Conservation (phyloP, 805 yeast species). For the Candida multigemmis region DNA sequence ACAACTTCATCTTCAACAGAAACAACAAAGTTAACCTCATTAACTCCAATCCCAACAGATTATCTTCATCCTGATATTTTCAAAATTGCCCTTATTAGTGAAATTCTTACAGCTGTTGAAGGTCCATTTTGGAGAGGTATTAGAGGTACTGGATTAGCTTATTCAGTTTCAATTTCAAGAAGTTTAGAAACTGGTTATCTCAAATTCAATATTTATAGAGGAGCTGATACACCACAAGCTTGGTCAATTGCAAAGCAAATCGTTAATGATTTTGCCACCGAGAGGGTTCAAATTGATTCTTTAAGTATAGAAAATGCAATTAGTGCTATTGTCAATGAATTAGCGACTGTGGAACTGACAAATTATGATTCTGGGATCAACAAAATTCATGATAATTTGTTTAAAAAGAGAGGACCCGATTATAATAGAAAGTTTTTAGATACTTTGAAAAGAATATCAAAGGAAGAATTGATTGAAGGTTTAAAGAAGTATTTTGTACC, state of each 20-base stretch:
- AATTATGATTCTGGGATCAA: slow-evolving; percentile 54
- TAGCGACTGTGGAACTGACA: slow-evolving; percentile 65
- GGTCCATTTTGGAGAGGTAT: slow-evolving; percentile 97
- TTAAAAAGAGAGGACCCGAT: slow-evolving; percentile 64
- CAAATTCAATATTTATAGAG: slow-evolving; percentile 65
- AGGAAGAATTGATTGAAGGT: slow-evolving; percentile 39
- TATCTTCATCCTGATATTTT: slow-evolving; percentile 47
- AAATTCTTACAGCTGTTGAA: slow-evolving; percentile 76
- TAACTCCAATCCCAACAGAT: slow-evolving; percentile 50
- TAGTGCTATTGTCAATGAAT: slow-evolving; percentile 61
- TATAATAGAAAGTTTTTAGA: slow-evolving; percentile 47
- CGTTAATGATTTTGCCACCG: slow-evolving; percentile 51
- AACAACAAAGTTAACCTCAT: slow-evolving; percentile 57
- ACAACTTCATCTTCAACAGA: slow-evolving; percentile 79
- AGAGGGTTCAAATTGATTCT: slow-evolving; percentile 44
- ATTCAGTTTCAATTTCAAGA: slow-evolving; percentile 64
- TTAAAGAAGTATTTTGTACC: slow-evolving; percentile 55
- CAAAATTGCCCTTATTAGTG: slow-evolving; percentile 63
- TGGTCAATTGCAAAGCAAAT: slow-evolving; percentile 56
- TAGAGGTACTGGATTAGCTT: slow-evolving; percentile 90
- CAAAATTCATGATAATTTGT: slow-evolving; percentile 56
- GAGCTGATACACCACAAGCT: slow-evolving; percentile 69
- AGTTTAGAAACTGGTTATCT: slow-evolving; percentile 61
- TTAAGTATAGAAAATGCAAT: slow-evolving; percentile 63
- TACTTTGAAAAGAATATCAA: slow-evolving; percentile 42